A percentile compares a stretch with the other conserved stretches of the same genome.
These are phyloP conservation scores for Botrytis elliptica DNA, from an alignment of 2,329 filamentous ascomycete genomes.

Conservation along the genomic window DNA sequence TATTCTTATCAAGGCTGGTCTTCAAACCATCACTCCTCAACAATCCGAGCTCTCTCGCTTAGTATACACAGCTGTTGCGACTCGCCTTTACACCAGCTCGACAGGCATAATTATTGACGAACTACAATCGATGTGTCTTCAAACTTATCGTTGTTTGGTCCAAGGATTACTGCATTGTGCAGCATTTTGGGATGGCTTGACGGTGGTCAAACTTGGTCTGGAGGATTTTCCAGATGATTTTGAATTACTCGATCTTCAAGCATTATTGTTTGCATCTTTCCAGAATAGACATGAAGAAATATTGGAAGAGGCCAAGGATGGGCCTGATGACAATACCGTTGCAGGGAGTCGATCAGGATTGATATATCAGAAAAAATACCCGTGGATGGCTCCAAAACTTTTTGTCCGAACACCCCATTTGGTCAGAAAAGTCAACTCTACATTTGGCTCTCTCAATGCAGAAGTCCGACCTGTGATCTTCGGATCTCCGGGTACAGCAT, in stretches of 20 bases:
- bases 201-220: slow-evolving; percentile 21
- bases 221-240: slow-evolving; percentile 25
- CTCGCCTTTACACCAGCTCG: not conserved
- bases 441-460: slow-evolving; percentile 9
- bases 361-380: slow-evolving; percentile 34
- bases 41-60: not conserved
- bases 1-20: slow-evolving; percentile 28
- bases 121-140: slow-evolving; percentile 19
- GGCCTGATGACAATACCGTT: slow-evolving; percentile 2
- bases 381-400: slow-evolving; percentile 32
- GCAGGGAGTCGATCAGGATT: slow-evolving; percentile 22
- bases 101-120: slow-evolving; percentile 25
- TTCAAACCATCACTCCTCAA: slow-evolving; percentile 13
- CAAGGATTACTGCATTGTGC: slow-evolving; percentile 26
- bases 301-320: not conserved
- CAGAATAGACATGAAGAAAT: slow-evolving; percentile 10
- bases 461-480: slow-evolving; percentile 29
- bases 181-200: slow-evolving; percentile 32
- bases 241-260: slow-evolving; percentile 22
- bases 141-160: slow-evolving; percentile 27
- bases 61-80: slow-evolving; percentile 18
- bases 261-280: slow-evolving; percentile 21
- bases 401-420: slow-evolving; percentile 26
- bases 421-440: slow-evolving; percentile 29
- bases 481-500: not conserved